Base-by-base conservation (phyloP, 805 yeast species). In the Hanseniaspora pseudoguilliermondii region DNA sequence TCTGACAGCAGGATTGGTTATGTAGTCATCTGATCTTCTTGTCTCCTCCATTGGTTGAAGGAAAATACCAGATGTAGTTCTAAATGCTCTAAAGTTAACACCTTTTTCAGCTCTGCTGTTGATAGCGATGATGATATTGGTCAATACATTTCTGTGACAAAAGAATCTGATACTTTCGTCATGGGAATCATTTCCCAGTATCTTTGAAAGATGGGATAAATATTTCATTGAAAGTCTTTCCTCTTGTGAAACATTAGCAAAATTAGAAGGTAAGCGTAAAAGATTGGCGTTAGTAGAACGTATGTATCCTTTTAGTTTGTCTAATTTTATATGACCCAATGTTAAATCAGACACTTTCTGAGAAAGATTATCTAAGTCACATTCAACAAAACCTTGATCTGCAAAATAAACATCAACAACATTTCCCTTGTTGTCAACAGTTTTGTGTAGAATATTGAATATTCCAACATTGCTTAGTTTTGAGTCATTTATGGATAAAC, bases 71-170 rank as follows among this genome's bases (percentile, higher is more conserved):
- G 32, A 21, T 32, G 20, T 39, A 13, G 34, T 27, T 32, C 27
- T 46, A 10, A 18, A 53, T 13, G 15, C 56, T 39, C 49, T 53
- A 21, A 53, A 53, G 13, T n/a, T 46, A 13, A 27, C 20, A 9
- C 25, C 25, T 20, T 41, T 34, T 15, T 18, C 7, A 5, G 39
- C 40, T 20, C 23, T 53, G 27, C 46, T 27, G 18, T 53, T 27
- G 21, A 53, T 39, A 3, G 48, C 29, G 6, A 46, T 36, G 2
- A 53, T 39, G 8, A 53, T 18, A 11, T 53, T 53, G 10, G 56
- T 53, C 43, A 53, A 38, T 20, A 53, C 56, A 15, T 48, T 48
- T 35, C 56, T 46, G 21, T 53, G 56, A 20, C 55, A 47, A 38
- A 44, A 52, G 16, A 53, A 15, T 10, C 32, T 21, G 18, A 15